phyloP scores from a whole-genome alignment of 2,329 filamentous ascomycete genomes.

The Chaetomium sp. region DNA sequence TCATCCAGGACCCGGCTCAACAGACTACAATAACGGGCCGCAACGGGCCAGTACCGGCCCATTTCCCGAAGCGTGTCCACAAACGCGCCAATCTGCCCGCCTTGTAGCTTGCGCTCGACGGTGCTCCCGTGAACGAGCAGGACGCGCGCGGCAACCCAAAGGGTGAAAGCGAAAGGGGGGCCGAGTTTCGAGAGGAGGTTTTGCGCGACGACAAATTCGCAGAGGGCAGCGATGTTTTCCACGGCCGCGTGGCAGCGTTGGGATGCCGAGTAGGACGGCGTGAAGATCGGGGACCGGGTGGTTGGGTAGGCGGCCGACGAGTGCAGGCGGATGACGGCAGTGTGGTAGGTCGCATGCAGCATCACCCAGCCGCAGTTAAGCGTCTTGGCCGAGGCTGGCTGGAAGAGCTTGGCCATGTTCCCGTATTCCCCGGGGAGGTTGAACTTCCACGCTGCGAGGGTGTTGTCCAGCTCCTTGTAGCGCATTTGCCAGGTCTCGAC shows the following conservation, averaged over 20 bases:
- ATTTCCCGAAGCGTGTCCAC: conserved; percentile 76
- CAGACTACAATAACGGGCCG: conserved; percentile 71
- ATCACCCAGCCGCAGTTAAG: conserved; percentile 83
- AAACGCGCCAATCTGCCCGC: conserved; percentile 72
- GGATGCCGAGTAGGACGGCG: conserved; percentile 76
- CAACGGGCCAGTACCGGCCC: conserved; percentile 80
- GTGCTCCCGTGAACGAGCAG: conserved; percentile 86
- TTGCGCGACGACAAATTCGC: conserved; percentile 70
- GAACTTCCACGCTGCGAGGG: conserved; percentile 76
- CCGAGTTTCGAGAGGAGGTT: conserved; percentile 73
- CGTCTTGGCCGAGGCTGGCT: conserved; percentile 59
- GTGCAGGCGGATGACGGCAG: conserved; percentile 81
- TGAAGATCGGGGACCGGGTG: conserved; percentile 81
- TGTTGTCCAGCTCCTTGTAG: conserved; percentile 77
- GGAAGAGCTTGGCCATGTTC: conserved; percentile 74
- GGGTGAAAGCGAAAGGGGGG: conserved; percentile 82
- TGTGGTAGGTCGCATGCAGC: conserved; percentile 85
- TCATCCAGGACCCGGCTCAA: conserved; percentile 81
- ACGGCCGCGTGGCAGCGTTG: conserved; percentile 79
- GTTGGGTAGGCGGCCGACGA: conserved; percentile 91
- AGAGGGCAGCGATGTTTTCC: conserved; percentile 71
- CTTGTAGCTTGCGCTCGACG: conserved; percentile 69
- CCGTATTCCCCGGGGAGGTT: conserved; percentile 76
- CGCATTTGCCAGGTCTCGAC: conserved; percentile 85
- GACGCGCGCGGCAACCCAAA: conserved; percentile 86